A percentile compares a stretch with the other conserved stretches of the same genome.
phyloP scores from a whole-genome alignment of 2,329 filamentous ascomycete species.

The Aspergillus neotritici region DNA sequence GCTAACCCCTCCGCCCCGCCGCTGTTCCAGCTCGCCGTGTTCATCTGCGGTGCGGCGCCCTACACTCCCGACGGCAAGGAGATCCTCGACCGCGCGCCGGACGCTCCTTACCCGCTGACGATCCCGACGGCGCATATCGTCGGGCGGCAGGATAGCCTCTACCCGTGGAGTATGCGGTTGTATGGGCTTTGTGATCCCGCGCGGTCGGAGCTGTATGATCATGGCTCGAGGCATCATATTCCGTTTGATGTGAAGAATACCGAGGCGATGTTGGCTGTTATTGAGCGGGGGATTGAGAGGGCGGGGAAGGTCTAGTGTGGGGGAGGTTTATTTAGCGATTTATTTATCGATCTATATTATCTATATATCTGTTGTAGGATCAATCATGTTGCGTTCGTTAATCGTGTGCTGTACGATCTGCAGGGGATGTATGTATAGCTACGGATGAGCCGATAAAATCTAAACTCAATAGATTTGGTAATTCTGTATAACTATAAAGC shows the following conservation, averaged over 20 bases:
- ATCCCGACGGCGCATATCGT: slow-evolving; percentile 39
- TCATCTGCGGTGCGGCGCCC: slow-evolving; percentile 25
- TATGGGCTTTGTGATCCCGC: slow-evolving; percentile 30
- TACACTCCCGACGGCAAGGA: slow-evolving; percentile 21
- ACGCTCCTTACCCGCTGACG: slow-evolving; percentile 16
- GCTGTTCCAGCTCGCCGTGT: slow-evolving; percentile 27
- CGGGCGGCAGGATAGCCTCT: slow-evolving; percentile 31
- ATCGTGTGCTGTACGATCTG: too few relatives aligned
- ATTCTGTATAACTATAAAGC: too few relatives aligned
- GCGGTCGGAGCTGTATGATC: slow-evolving; percentile 31
- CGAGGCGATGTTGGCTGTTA: slow-evolving; percentile 21
- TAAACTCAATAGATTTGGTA: too few relatives aligned
- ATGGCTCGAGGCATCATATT: slow-evolving; percentile 30
- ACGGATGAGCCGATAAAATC: too few relatives aligned
- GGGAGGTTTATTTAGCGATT: too few relatives aligned
- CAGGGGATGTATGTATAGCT: too few relatives aligned
- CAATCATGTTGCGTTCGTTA: too few relatives aligned
- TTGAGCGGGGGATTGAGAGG: slow-evolving; percentile 23
- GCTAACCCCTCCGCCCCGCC: slow-evolving; percentile 14
- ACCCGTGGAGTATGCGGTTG: slow-evolving; percentile 25
- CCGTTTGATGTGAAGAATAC: slow-evolving; percentile 29
- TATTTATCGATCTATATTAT: too few relatives aligned
- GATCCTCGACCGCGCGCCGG: slow-evolving; percentile 5
- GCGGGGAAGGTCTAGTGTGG: slow-evolving; percentile 11
- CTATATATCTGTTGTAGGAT: too few relatives aligned